A percentile compares a stretch with the other conserved stretches of the same genome.
phyloP scores from a whole-genome alignment of 257 asterid species.

The Lantana camara region DNA sequence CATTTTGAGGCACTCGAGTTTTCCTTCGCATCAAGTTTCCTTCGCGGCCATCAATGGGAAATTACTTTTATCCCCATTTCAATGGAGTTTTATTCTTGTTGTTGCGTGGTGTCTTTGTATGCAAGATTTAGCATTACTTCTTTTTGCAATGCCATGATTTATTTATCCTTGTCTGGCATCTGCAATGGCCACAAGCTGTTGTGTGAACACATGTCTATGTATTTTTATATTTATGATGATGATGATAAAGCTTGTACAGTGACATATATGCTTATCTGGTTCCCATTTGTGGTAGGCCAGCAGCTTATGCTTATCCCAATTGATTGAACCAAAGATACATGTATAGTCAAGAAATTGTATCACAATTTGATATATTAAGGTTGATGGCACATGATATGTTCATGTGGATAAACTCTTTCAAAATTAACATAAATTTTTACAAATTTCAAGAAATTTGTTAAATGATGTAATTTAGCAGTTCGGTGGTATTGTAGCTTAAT shows the following conservation, averaged over 20 bases:
- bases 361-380: constrained; percentile 2
- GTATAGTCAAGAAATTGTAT: constrained; percentile 16
- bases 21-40: background rate
- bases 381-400: constrained; percentile 28
- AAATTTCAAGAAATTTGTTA: too few species aligned
- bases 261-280: constrained; percentile 18
- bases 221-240: background rate
- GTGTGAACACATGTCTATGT: background rate
- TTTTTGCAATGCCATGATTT: constrained; percentile 7
- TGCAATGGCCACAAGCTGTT: background rate
- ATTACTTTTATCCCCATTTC: constrained; percentile 4
- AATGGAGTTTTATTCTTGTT: constrained; percentile 20
- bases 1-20: constrained; percentile 1
- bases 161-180: background rate
- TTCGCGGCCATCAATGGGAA: background rate
- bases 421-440: too few species aligned
- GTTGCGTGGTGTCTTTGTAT: background rate
- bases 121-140: background rate
- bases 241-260: background rate
- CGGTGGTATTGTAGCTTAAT: too few species aligned
- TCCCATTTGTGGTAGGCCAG: constrained; percentile 23
- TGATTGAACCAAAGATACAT: background rate
- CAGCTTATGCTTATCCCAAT: constrained; percentile 22
- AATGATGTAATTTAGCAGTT: too few species aligned
- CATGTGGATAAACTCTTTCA: too few species aligned